Percentiles rank a stretch among this genome's conserved stretches.
Conservation (phyloP, 352 stramenopile species). For the Pythium dissotocum region DNA sequence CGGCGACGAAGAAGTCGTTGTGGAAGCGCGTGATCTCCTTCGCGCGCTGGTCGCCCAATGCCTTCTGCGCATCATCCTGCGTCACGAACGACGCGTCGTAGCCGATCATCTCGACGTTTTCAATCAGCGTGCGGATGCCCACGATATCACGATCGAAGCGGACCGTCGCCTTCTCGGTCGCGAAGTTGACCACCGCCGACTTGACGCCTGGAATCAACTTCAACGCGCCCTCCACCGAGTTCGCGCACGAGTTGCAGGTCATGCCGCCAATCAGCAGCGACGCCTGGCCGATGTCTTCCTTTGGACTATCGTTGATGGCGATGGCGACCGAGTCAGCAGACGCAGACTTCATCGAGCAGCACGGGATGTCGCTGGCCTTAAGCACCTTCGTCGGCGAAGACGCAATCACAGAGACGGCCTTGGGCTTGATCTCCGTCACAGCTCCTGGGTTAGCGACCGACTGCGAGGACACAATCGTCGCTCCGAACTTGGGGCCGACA, state of each 20-base stretch:
- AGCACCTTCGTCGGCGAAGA: constrained; percentile 22
- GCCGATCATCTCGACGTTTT: constrained; percentile 88
- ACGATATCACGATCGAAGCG: constrained; percentile 77
- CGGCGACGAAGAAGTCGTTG: constrained; percentile 82
- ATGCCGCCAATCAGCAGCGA: constrained; percentile 84
- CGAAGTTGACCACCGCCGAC: constrained; percentile 81
- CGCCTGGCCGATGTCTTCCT: constrained; percentile 57
- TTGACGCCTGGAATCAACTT: constrained; percentile 76
- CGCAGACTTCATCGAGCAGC: constrained; percentile 12
- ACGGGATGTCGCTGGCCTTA: constrained; percentile 21
- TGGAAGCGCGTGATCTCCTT: constrained; percentile 82
- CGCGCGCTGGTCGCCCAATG: constrained; percentile 76
- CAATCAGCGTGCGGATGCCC: constrained; percentile 80
- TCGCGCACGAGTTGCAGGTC: constrained; percentile 92
- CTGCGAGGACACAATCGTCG: constrained; percentile 28
- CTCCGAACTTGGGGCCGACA: constrained; percentile 65
- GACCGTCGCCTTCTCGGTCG: constrained; percentile 83
- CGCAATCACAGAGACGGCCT: constrained; percentile 18
- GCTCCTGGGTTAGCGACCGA: background rate
- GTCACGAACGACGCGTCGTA: constrained; percentile 87
- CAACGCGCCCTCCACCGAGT: constrained; percentile 89
- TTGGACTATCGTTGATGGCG: constrained; percentile 10
- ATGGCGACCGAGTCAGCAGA: constrained; percentile 17
- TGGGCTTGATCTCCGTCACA: constrained; percentile 20
- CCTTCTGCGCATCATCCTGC: constrained; percentile 68